Evolutionary conservation across 2,329 filamentous ascomycete species (phyloP).

Genomic region (Hypocrella siamensis): DNA sequence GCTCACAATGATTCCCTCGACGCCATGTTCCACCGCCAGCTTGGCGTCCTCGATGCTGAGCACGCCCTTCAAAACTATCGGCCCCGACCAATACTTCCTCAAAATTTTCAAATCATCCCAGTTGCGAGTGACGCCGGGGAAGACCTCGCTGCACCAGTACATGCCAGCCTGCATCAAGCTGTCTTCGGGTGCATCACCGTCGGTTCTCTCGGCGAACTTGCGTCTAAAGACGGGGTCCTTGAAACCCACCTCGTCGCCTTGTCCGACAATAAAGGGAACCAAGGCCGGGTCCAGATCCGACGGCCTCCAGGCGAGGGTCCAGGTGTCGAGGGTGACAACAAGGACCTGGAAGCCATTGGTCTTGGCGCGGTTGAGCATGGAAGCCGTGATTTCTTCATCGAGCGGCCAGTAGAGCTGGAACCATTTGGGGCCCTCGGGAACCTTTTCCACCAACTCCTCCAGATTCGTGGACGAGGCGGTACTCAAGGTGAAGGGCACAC

Average conservation of each 20-base stretch:
- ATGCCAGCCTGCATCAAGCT: slow-evolving; percentile 30
- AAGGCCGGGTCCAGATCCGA: slow-evolving; percentile 49
- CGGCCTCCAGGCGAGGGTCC: slow-evolving; percentile 52
- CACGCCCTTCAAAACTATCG: slow-evolving; percentile 25
- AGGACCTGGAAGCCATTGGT: slow-evolving; percentile 46
- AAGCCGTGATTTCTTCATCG: slow-evolving; percentile 48
- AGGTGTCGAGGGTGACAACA: slow-evolving; percentile 60
- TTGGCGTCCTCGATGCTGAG: slow-evolving; percentile 23
- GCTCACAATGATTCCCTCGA: slow-evolving; percentile 24
- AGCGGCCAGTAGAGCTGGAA: slow-evolving; percentile 64
- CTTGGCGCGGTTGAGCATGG: slow-evolving; percentile 45
- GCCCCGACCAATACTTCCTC: slow-evolving; percentile 42
- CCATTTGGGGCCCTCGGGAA: slow-evolving; percentile 44
- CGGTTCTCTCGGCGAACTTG: slow-evolving; percentile 16
- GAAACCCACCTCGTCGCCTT: slow-evolving; percentile 47
- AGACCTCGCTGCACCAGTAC: slow-evolving; percentile 26
- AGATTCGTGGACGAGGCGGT: slow-evolving; percentile 49
- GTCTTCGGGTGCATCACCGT: slow-evolving; percentile 29
- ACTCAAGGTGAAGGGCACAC: slow-evolving; percentile 51
- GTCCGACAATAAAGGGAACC: slow-evolving; percentile 40
- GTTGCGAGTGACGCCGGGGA: slow-evolving; percentile 7
- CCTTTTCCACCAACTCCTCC: slow-evolving; percentile 48
- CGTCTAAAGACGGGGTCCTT: slow-evolving; percentile 47
- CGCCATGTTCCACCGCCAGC: slow-evolving; percentile 18
- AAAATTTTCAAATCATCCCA: slow-evolving; percentile 49